These are phyloP conservation scores for Usnea hakonensis DNA, from an alignment of 495 filamentous ascomycete species.

Conservation along the genomic window DNA sequence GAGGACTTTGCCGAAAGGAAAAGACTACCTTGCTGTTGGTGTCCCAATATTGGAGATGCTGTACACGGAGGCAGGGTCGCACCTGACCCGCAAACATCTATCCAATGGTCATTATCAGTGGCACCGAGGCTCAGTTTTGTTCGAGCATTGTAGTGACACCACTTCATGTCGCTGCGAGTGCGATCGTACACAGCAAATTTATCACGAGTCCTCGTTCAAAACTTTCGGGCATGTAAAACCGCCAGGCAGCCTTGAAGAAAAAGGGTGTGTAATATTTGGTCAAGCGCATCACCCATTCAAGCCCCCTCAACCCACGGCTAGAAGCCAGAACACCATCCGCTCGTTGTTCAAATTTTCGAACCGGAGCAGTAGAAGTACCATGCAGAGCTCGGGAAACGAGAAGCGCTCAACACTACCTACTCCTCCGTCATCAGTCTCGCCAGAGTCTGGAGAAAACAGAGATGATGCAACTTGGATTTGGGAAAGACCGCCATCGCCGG, in stretches of 20 bases:
- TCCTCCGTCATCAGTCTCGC: neutral
- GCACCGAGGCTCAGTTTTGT: conserved; percentile 23
- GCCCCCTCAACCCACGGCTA: neutral
- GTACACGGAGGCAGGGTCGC: conserved; percentile 22
- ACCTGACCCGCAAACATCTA: conserved; percentile 11
- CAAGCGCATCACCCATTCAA: conserved; percentile 1
- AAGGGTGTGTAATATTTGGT: conserved; percentile 10
- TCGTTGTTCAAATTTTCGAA: neutral
- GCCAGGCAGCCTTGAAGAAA: neutral
- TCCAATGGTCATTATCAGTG: conserved; percentile 21
- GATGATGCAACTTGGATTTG: neutral
- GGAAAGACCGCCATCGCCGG: neutral
- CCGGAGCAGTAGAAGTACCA: neutral
- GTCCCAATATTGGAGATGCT: conserved; percentile 17
- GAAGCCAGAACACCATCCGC: neutral
- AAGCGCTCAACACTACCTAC: neutral
- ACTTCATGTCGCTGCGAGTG: neutral
- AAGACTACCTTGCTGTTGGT: conserved; percentile 23
- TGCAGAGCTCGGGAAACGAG: neutral
- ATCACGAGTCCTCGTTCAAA: neutral
- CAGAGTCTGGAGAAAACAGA: neutral
- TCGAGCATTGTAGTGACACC: conserved; percentile 15
- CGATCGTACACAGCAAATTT: conserved; percentile 8
- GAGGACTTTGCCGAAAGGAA: conserved; percentile 19
- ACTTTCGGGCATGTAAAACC: neutral